Evolutionary conservation across 2,329 filamentous ascomycete species (phyloP), one percentile per base, ranked within the genome.

Genomic region (Fusarium neocosmosporiellum): DNA sequence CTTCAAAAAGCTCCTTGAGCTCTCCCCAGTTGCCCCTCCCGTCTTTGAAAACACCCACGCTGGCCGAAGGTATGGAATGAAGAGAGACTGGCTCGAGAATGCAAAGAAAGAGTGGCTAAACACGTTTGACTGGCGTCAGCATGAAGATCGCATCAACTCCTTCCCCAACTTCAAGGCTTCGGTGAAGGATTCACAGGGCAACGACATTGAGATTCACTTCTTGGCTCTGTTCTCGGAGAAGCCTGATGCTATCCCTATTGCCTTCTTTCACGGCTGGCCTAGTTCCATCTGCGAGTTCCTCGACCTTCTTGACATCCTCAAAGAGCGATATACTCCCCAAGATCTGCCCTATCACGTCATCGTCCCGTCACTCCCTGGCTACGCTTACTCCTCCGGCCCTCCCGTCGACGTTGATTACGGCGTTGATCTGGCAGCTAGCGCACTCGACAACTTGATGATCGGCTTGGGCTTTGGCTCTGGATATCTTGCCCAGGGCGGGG

Each of bases 401-500:
- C 85, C 88, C 0, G 53, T 84, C 7, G 80, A 85, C 53, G 79
- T 78, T 18, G 78, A 89, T 69, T 89, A 65, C 14, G 50, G 62
- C 8, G 58, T 67, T 10, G 37, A 59, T 3, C 22, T 68, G 18
- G 68, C 68, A 27, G 83, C 86, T 0, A 78, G 81, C 2, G 77
- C 88, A 10, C 79, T 90, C 62, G 82, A 90, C 77, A 81, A 84
- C 31, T 71, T 90, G 4, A 87, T 91, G 84, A 66, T 85, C 2
- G 81, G 81, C 0, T 82, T 90, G 6, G 89, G 89, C 0, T 88
- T 90, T 54, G 82, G 80, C 0, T 69, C 72, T 3, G 86, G 86
- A 2, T 91, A 91, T 67, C 78, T 89, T 11, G 83, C 84, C 0
- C 88, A 90, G 76, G 89, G 89, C 11, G 89, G 89, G 4, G 89